These are phyloP conservation scores for Cordyceps fumosorosea DNA, from an alignment of 2,329 filamentous ascomycete species.

Conservation along the genomic window DNA sequence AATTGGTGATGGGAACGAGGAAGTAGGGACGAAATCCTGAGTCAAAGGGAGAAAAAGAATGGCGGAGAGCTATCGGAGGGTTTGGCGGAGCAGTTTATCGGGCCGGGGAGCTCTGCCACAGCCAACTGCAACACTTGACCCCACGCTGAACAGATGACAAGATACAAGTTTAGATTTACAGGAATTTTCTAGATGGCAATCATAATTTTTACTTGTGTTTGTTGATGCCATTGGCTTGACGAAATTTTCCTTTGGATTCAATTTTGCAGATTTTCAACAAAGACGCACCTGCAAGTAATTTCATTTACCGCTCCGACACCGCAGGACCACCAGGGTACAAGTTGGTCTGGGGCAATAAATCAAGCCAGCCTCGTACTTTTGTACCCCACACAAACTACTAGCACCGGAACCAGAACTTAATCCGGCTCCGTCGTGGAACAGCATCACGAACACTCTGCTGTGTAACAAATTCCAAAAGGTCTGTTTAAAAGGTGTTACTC, in stretches of 20 bases:
- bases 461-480: not conserved
- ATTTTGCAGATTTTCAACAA: not conserved
- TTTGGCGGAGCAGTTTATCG: slow-evolving; percentile 7
- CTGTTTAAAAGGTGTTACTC: not conserved
- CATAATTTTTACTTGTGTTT: not conserved
- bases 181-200: not conserved
- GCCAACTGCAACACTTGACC: not conserved
- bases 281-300: not conserved
- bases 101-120: not conserved
- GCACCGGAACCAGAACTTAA: not conserved
- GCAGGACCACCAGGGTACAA: not conserved
- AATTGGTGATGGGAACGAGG: not conserved
- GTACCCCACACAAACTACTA: not conserved
- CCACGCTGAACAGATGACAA: not conserved
- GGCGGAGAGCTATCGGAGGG: slow-evolving; percentile 12
- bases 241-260: not conserved
- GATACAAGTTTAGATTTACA: too few species aligned
- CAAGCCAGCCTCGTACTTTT: not conserved
- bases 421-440: slow-evolving; percentile 1
- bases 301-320: slow-evolving; percentile 4
- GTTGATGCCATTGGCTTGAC: not conserved
- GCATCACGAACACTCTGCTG: too few species aligned
- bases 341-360: slow-evolving; percentile 2
- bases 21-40: not conserved
- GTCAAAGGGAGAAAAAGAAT: slow-evolving; percentile 8